Conservation (phyloP, 257 asterid genomes). For the Lycium barbarum region DNA sequence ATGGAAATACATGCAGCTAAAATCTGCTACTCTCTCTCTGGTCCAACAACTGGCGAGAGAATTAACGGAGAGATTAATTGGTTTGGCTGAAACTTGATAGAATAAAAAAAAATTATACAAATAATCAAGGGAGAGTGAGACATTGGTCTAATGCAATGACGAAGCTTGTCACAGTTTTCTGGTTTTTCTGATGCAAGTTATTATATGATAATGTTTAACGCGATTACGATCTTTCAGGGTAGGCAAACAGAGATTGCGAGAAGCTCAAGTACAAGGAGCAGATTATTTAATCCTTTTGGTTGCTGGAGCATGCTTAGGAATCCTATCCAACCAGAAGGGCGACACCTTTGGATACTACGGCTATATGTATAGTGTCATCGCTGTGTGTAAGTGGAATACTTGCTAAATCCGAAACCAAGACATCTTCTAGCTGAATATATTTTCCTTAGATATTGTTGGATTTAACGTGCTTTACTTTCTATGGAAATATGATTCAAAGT, state of each 20-base stretch:
- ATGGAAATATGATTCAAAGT: background rate
- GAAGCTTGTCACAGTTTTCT: conserved; percentile 28
- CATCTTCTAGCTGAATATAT: conserved; percentile 26
- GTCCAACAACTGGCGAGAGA: conserved; percentile 4
- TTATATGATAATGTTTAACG: background rate
- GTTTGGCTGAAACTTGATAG: background rate
- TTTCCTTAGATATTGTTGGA: background rate
- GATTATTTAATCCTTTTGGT: conserved; percentile 90
- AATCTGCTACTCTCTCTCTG: background rate
- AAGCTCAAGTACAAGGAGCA: conserved; percentile 89
- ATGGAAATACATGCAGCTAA: conserved; percentile 18
- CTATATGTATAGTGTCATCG: conserved; percentile 89
- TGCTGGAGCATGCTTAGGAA: conserved; percentile 98
- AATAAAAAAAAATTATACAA: background rate
- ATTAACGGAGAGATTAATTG: background rate
- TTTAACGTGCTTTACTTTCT: conserved; percentile 15
- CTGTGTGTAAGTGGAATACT: conserved; percentile 76
- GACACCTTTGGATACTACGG: conserved; percentile 90
- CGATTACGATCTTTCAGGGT: conserved; percentile 56
- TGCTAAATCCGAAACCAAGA: background rate
- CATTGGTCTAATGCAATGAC: background rate
- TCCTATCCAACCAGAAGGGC: conserved; percentile 80
- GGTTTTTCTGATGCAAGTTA: background rate
- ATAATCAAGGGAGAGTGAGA: background rate
- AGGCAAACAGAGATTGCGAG: conserved; percentile 86